Conservation (phyloP, 106 monocot genomes). For the Ottelia alismoides region DNA sequence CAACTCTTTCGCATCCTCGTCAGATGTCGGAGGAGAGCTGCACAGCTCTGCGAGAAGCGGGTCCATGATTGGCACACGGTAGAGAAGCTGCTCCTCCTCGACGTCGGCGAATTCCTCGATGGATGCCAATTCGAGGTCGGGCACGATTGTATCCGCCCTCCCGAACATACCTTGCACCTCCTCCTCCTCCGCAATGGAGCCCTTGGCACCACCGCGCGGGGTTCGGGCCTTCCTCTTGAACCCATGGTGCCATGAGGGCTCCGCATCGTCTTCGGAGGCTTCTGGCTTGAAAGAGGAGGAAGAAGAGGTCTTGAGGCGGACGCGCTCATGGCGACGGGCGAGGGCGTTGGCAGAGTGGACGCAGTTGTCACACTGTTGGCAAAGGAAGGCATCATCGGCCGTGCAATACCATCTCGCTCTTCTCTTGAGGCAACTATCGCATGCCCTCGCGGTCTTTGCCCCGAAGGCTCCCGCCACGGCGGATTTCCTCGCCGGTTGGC, state of each 20-base stretch:
- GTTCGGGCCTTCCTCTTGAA: slow-evolving; percentile 86
- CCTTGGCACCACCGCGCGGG: slow-evolving; percentile 27
- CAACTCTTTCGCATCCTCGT: slow-evolving; percentile 15
- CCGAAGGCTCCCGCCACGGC: slow-evolving; percentile 22
- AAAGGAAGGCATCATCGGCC: slow-evolving; percentile 86
- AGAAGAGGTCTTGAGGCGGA: slow-evolving; percentile 36
- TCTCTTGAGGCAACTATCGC: slow-evolving; percentile 53
- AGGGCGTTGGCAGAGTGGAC: slow-evolving; percentile 87
- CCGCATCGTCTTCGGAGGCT: not conserved
- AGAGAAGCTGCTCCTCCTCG: slow-evolving; percentile 45
- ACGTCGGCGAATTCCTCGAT: slow-evolving; percentile 1
- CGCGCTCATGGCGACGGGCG: slow-evolving; percentile 64
- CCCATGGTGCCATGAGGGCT: slow-evolving; percentile 42
- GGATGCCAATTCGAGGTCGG: slow-evolving; percentile 29
- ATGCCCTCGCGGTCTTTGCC: slow-evolving; percentile 45
- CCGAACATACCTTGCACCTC: not conserved
- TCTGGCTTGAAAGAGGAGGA: slow-evolving; percentile 8
- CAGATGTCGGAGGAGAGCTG: slow-evolving; percentile 11
- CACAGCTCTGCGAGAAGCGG: slow-evolving; percentile 45
- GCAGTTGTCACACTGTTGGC: slow-evolving; percentile 59
- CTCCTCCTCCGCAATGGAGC: slow-evolving; percentile 5
- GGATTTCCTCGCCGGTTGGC: slow-evolving; percentile 2
- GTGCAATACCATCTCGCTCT: slow-evolving; percentile 83
- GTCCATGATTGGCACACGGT: slow-evolving; percentile 66
- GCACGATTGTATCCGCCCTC: slow-evolving; percentile 26